A percentile compares a stretch with the other conserved stretches of the same genome.
Evolutionary conservation across 192 early-diverging fungal species (phyloP).

Genomic region (Coemansia sp.): DNA sequence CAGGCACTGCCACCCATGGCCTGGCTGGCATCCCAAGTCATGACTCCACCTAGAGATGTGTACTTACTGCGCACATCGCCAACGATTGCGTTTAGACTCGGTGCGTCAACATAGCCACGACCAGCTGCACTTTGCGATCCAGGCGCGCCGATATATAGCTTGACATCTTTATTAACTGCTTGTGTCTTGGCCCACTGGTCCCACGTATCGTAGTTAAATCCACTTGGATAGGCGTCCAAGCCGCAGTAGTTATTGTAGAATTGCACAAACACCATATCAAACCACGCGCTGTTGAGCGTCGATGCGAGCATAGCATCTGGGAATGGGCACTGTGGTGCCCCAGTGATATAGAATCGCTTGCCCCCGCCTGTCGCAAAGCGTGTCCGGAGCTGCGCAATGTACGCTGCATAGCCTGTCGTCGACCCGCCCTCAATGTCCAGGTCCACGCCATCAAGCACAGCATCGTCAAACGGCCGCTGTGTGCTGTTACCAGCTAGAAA

Average conservation of each 20-base stretch:
- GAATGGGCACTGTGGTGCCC: constrained; percentile 65
- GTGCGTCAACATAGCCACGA: constrained; percentile 55
- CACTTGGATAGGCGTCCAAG: constrained; percentile 48
- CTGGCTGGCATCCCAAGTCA: constrained; percentile 64
- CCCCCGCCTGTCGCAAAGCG: constrained; percentile 48
- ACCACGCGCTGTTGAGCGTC: constrained; percentile 62
- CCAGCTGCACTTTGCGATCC: constrained; percentile 60
- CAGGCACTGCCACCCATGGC: constrained; percentile 36
- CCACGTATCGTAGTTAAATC: constrained; percentile 64
- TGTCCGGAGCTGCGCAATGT: constrained; percentile 49
- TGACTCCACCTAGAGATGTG: constrained; percentile 66
- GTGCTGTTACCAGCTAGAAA: constrained; percentile 63
- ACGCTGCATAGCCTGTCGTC: constrained; percentile 56
- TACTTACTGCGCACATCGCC: constrained; percentile 41
- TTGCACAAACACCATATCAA: constrained; percentile 68
- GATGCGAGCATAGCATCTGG: constrained; percentile 61
- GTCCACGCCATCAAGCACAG: constrained; percentile 64
- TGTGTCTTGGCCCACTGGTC: constrained; percentile 62
- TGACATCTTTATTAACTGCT: constrained; percentile 61
- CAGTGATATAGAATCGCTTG: constrained; percentile 61
- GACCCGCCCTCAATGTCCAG: constrained; percentile 62
- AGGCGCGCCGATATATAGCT: constrained; percentile 61
- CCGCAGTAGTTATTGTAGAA: constrained; percentile 73
- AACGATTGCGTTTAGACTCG: constrained; percentile 45
- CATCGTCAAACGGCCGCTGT: constrained; percentile 63